Evolutionary conservation across 352 stramenopile species (phyloP).

Genomic region (Globisporangium abappressorium): DNA sequence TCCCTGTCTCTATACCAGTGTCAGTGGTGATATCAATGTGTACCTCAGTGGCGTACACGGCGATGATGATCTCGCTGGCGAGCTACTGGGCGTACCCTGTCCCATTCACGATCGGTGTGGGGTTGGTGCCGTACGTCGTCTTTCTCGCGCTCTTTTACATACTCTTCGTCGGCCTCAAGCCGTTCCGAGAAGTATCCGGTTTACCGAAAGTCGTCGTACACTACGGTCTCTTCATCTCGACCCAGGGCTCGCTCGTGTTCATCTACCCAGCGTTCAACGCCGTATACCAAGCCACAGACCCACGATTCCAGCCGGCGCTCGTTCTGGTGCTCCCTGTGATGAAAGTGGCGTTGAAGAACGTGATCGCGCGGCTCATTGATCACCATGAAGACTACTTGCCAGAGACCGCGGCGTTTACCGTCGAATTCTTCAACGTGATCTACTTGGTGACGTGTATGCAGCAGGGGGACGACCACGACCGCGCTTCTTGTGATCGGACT

Average conservation of each 20-base stretch:
- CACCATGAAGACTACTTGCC: constrained; percentile 33
- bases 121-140: constrained; percentile 9
- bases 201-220: neutral
- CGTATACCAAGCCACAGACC: neutral
- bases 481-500: neutral
- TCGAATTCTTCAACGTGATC: constrained; percentile 40
- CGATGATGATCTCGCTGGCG: constrained; percentile 11
- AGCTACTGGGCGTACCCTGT: constrained; percentile 21
- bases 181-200: constrained; percentile 18
- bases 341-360: constrained; percentile 26
- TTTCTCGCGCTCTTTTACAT: constrained; percentile 8
- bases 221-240: constrained; percentile 5
- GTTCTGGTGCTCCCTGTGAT: constrained; percentile 19
- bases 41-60: constrained; percentile 5
- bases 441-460: constrained; percentile 41
- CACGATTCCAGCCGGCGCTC: neutral
- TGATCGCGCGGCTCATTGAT: constrained; percentile 16
- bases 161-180: constrained; percentile 18
- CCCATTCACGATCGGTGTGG: constrained; percentile 25
- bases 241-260: constrained; percentile 12
- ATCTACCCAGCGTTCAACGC: constrained; percentile 22
- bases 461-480: neutral
- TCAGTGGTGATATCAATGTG: neutral
- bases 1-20: neutral
- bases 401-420: constrained; percentile 33